phyloP scores from a whole-genome alignment of 129 eudicot species.

The Ambrosia artemisiifolia region DNA sequence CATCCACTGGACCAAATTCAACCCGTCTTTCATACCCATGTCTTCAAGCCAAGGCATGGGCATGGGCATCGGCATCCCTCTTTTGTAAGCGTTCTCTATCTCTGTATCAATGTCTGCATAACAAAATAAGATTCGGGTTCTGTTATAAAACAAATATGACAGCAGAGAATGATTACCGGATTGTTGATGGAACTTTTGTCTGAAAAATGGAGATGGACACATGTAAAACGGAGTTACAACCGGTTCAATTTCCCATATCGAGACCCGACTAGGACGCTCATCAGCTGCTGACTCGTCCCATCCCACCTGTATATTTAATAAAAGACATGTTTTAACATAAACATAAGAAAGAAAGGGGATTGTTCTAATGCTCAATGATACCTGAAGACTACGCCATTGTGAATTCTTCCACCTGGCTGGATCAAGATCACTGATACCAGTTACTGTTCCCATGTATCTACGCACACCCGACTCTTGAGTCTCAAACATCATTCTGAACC shows the following conservation, averaged over 20 bases:
- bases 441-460: slow-evolving; percentile 88
- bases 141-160: not conserved
- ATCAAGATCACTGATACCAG: slow-evolving; percentile 82
- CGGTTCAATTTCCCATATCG: slow-evolving; percentile 94
- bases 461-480: slow-evolving; percentile 89
- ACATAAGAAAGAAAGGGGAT: not conserved
- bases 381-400: slow-evolving; percentile 95
- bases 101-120: slow-evolving; percentile 59
- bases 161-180: slow-evolving; percentile 31
- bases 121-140: slow-evolving; percentile 8
- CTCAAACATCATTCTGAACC: slow-evolving; percentile 97
- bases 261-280: slow-evolving; percentile 86
- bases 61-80: slow-evolving; percentile 55
- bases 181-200: slow-evolving; percentile 72
- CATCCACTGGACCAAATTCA: slow-evolving; percentile 97
- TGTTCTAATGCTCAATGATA: slow-evolving; percentile 5
- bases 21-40: slow-evolving; percentile 57
- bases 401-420: slow-evolving; percentile 77
- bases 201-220: slow-evolving; percentile 86
- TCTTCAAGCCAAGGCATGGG: slow-evolving; percentile 74
- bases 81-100: slow-evolving; percentile 60
- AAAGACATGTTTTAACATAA: not conserved
- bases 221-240: slow-evolving; percentile 92
- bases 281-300: slow-evolving; percentile 97
- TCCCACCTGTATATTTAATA: slow-evolving; percentile 57